Conservation (phyloP, 805 yeast species). For the Yarrowia sp. region DNA sequence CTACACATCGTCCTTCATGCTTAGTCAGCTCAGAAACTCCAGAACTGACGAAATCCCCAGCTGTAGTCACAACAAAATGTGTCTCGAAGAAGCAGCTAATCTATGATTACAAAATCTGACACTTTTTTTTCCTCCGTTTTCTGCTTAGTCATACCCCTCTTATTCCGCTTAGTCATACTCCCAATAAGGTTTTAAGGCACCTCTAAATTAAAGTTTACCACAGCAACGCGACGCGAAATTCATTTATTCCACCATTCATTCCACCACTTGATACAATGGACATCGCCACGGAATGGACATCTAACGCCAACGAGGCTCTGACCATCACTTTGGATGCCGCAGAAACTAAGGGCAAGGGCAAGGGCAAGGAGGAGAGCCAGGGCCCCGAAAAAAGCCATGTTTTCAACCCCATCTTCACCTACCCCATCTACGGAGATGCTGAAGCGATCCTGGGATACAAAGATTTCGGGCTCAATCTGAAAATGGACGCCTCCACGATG, state of each 20-base stretch:
- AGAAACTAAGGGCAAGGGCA: conserved; percentile 42
- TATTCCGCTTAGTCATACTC: no score
- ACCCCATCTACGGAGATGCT: conserved; percentile 91
- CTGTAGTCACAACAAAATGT: no score
- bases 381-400: not conserved
- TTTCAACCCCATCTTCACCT: conserved; percentile 83
- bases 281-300: conserved; percentile 71
- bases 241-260: not conserved
- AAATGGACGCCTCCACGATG: conserved; percentile 77
- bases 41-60: no score
- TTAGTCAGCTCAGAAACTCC: no score
- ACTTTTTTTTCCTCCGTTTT: no score
- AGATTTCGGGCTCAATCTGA: conserved; percentile 64
- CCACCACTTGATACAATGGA: conserved; percentile 8
- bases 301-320: conserved; percentile 72
- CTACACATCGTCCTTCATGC: no score
- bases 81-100: no score
- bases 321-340: conserved; percentile 56
- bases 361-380: conserved; percentile 4
- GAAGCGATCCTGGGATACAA: conserved; percentile 88
- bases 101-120: no score
- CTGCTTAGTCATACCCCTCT: no score
- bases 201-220: not conserved
- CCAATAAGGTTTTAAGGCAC: no score
- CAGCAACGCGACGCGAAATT: conserved; percentile 32